Evolutionary conservation across 192 early-diverging fungal species (phyloP).

Genomic region (Coemansia sp.): DNA sequence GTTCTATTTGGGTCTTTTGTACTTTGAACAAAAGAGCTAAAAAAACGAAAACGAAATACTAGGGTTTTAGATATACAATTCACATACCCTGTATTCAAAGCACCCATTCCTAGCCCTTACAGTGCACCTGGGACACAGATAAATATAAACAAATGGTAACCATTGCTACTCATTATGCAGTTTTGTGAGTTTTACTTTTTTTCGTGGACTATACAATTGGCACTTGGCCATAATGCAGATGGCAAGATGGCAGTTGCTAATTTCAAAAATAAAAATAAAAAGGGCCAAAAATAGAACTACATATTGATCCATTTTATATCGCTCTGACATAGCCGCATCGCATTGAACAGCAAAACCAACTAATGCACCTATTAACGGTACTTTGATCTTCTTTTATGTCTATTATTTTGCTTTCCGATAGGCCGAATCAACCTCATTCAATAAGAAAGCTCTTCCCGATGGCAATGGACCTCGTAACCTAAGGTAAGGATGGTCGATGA

Average conservation of each 20-base stretch:
- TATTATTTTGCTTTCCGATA: slow-evolving; percentile 4
- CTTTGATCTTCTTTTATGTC: background rate
- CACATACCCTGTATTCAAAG: background rate
- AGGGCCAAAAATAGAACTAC: background rate
- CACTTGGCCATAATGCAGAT: background rate
- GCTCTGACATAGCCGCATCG: too few species aligned
- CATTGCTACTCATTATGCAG: too few species aligned
- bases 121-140: background rate
- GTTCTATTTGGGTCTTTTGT: background rate
- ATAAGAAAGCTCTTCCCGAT: slow-evolving; percentile 37
- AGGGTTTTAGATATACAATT: background rate
- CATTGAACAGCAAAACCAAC: background rate
- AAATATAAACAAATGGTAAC: slow-evolving; percentile 5
- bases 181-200: too few species aligned
- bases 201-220: background rate
- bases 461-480: slow-evolving; percentile 50
- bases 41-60: background rate
- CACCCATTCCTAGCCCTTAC: background rate
- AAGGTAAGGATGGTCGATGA: slow-evolving; percentile 22
- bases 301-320: too few species aligned
- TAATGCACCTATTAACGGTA: background rate
- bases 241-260: slow-evolving; percentile 1
- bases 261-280: too few species aligned
- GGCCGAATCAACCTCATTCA: slow-evolving; percentile 51
- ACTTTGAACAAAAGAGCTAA: background rate